These are phyloP conservation scores for Mycothermus thermophilus DNA, from an alignment of 495 filamentous ascomycete genomes.

Conservation along the genomic window DNA sequence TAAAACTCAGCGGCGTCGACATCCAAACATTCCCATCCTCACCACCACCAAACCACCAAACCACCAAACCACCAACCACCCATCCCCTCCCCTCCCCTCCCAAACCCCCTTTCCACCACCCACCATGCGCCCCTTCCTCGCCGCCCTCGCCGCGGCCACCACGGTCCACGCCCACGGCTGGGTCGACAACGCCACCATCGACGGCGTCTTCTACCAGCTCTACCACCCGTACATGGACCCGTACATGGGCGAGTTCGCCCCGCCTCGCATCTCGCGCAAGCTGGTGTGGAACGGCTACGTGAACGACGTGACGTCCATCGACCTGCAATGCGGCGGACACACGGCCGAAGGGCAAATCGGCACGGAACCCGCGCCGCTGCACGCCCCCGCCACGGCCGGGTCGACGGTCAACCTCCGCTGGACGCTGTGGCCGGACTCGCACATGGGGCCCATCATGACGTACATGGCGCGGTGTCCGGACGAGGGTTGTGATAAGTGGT, in stretches of 20 bases:
- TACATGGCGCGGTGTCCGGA: conserved; percentile 30
- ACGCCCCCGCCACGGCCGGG: conserved; percentile 39
- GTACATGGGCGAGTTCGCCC: conserved; percentile 21
- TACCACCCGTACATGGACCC: conserved; percentile 33
- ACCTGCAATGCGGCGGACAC: conserved; percentile 33
- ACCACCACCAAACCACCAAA: no score
- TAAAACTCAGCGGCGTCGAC: no score
- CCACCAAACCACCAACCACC: no score
- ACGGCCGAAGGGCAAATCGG: conserved; percentile 22
- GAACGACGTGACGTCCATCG: conserved; percentile 28
- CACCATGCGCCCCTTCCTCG: conserved; percentile 15
- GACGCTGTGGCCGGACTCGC: conserved; percentile 43
- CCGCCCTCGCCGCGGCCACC: conserved; percentile 29
- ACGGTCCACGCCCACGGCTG: conserved; percentile 46
- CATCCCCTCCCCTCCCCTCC: no score
- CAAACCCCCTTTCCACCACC: neutral
- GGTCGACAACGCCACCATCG: conserved; percentile 34
- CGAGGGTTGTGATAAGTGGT: conserved; percentile 7
- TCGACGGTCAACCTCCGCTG: conserved; percentile 44
- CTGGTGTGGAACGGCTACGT: conserved; percentile 34
- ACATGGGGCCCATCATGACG: conserved; percentile 47
- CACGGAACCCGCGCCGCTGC: conserved; percentile 37
- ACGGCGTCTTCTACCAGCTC: conserved; percentile 20
- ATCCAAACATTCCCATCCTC: no score
- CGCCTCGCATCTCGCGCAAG: conserved; percentile 28